A percentile compares a stretch with the other conserved stretches of the same genome.
Conservation (phyloP, 805 yeast species). For the Wickerhamiella brachini region DNA sequence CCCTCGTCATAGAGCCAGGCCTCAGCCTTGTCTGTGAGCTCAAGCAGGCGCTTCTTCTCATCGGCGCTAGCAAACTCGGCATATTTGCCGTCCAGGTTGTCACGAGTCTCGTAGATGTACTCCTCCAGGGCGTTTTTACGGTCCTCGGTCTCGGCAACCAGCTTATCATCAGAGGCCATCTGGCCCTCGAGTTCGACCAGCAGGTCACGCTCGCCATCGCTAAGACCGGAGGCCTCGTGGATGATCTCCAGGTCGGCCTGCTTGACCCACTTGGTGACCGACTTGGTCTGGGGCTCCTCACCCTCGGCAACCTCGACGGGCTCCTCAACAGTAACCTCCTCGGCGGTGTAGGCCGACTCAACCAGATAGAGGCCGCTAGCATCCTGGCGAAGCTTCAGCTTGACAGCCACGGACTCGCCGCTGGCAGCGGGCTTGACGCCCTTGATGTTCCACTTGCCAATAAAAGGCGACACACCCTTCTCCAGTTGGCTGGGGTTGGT, state of each 20-base stretch:
- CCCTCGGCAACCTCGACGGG: constrained; percentile 59
- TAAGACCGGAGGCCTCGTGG: constrained; percentile 39
- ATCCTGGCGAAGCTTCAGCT: constrained; percentile 91
- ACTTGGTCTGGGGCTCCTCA: constrained; percentile 59
- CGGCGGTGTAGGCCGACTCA: constrained; percentile 89
- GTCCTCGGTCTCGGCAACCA: constrained; percentile 97
- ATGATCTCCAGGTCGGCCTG: constrained; percentile 60
- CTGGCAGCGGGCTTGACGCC: constrained; percentile 66
- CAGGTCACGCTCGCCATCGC: constrained; percentile 47
- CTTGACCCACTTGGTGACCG: constrained; percentile 87
- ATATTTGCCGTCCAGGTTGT: constrained; percentile 87
- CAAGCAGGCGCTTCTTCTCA: constrained; percentile 70
- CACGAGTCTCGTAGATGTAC: constrained; percentile 94
- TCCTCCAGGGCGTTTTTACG: constrained; percentile 97
- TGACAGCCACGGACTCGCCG: constrained; percentile 60
- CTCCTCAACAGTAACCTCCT: constrained; percentile 82
- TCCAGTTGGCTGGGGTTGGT: constrained; percentile 64
- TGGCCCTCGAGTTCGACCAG: constrained; percentile 73
- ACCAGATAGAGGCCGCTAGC: constrained; percentile 91
- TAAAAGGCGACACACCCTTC: constrained; percentile 42
- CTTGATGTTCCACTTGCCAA: constrained; percentile 74
- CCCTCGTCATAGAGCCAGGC: constrained; percentile 98
- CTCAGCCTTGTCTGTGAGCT: constrained; percentile 71
- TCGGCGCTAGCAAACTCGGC: constrained; percentile 77
- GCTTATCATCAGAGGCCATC: constrained; percentile 80